These are phyloP conservation scores for Calonectria hongkongensis DNA, from an alignment of 2,329 filamentous ascomycete genomes.

Conservation along the genomic window DNA sequence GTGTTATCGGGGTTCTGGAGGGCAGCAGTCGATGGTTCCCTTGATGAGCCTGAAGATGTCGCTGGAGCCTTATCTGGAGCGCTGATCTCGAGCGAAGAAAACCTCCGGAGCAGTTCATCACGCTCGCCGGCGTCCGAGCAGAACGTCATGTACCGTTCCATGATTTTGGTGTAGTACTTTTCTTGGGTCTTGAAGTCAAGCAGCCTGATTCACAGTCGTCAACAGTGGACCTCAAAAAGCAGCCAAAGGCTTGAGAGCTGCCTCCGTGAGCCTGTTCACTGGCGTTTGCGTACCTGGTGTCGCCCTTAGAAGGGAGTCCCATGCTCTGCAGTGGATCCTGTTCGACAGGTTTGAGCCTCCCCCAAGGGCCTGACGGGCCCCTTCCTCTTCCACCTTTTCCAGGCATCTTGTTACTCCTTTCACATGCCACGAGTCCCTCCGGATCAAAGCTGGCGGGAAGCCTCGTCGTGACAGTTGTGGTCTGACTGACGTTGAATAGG, in stretches of 20 bases:
- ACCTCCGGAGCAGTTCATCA: slow-evolving; percentile 84
- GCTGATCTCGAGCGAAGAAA: slow-evolving; percentile 75
- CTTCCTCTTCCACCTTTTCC: slow-evolving; percentile 55
- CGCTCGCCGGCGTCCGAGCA: slow-evolving; percentile 84
- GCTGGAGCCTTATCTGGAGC: slow-evolving; percentile 35
- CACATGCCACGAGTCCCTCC: slow-evolving; percentile 17
- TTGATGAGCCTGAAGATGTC: slow-evolving; percentile 29
- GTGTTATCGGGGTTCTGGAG: slow-evolving; percentile 63
- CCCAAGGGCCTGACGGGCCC: slow-evolving; percentile 75
- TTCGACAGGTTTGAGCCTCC: slow-evolving; percentile 82
- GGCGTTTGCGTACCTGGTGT: slow-evolving; percentile 79
- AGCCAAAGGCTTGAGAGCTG: background rate
- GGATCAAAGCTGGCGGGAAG: background rate
- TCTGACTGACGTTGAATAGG: slow-evolving; percentile 16
- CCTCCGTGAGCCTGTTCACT: too few relatives aligned
- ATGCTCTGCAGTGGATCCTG: slow-evolving; percentile 87
- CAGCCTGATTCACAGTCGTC: slow-evolving; percentile 68
- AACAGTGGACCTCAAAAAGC: slow-evolving; percentile 22
- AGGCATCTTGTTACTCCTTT: slow-evolving; percentile 50
- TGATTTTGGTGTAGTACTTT: slow-evolving; percentile 89
- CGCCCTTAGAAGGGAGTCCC: slow-evolving; percentile 93
- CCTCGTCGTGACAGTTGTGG: background rate
- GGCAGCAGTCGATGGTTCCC: slow-evolving; percentile 42
- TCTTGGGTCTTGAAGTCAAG: slow-evolving; percentile 87
- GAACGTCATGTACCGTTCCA: slow-evolving; percentile 92